Conservation (phyloP, 1,284 basidiomycete species). For the Leccinum huronense region DNA sequence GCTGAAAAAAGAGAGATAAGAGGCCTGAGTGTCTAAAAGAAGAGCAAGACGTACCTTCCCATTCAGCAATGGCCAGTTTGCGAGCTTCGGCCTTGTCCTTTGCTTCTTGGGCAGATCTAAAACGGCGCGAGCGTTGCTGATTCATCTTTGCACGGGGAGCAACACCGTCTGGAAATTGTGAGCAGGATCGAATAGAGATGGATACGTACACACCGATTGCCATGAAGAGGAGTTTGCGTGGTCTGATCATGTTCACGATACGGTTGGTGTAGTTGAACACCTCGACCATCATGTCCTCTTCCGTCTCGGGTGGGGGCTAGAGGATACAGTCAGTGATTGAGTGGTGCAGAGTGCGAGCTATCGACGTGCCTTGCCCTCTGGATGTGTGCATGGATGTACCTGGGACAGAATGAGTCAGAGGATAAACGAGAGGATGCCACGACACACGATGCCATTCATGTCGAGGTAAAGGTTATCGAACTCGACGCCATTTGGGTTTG, state of each 20-base stretch:
- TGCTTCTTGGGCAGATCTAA: conserved; percentile 93
- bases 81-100: conserved; percentile 89
- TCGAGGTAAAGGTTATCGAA: conserved; percentile 96
- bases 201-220: conserved; percentile 74
- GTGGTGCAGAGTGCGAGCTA: not conserved
- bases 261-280: conserved; percentile 97
- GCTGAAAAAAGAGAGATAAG: conserved; percentile 42
- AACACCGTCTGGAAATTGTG: conserved; percentile 73
- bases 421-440: not conserved
- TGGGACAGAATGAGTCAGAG: conserved; percentile 28
- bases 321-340: conserved; percentile 15
- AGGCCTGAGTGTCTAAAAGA: conserved; percentile 3
- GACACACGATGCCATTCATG: conserved; percentile 83
- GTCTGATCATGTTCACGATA: conserved; percentile 96
- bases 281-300: conserved; percentile 99
- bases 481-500: conserved; percentile 96
- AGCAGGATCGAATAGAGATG: conserved; percentile 4
- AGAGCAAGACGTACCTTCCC: conserved; percentile 61
- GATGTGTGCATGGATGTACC: conserved; percentile 99
- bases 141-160: conserved; percentile 99
- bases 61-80: conserved; percentile 78
- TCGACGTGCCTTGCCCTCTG: conserved; percentile 80
- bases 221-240: conserved; percentile 95
- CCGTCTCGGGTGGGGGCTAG: conserved; percentile 91
- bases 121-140: conserved; percentile 94